phyloP scores from a whole-genome alignment of 139 green algal genomes.

The Picochlorum sp. region DNA sequence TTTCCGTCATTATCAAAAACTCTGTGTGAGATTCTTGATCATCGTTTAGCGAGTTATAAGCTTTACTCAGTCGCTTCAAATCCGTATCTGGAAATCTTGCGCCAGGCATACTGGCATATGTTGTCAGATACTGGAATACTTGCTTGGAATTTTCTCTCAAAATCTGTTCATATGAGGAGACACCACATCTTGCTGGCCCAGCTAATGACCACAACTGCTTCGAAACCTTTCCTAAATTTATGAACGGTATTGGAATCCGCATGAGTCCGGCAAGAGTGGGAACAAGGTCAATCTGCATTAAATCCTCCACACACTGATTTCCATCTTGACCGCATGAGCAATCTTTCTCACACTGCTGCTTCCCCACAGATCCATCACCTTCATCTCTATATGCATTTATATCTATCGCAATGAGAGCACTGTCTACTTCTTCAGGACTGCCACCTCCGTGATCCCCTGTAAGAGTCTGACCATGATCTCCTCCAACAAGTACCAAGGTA shows the following conservation, averaged over 20 bases:
- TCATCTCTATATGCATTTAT: neutral
- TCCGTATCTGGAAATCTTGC: constrained; percentile 28
- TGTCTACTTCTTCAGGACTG: constrained; percentile 73
- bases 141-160: constrained; percentile 22
- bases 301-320: constrained; percentile 24
- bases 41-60: constrained; percentile 17
- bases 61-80: constrained; percentile 15
- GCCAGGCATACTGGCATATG: constrained; percentile 40
- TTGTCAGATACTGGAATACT: constrained; percentile 59
- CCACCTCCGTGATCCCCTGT: constrained; percentile 86
- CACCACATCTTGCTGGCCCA: constrained; percentile 7
- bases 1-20: constrained; percentile 34
- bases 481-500: constrained; percentile 84
- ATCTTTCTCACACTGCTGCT: constrained; percentile 8
- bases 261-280: constrained; percentile 72
- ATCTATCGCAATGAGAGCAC: constrained; percentile 57
- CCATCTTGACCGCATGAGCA: constrained; percentile 24
- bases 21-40: neutral
- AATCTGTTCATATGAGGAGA: neutral
- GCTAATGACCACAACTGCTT: constrained; percentile 44
- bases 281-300: constrained; percentile 80
- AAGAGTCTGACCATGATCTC: constrained; percentile 90
- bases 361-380: no score
- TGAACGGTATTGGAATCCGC: constrained; percentile 73
- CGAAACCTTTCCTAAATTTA: constrained; percentile 62